Evolutionary conservation across 75 land plant species (phyloP), one percentile per base, ranked within the genome.

Genomic region (Selaginella moellendorffii): DNA sequence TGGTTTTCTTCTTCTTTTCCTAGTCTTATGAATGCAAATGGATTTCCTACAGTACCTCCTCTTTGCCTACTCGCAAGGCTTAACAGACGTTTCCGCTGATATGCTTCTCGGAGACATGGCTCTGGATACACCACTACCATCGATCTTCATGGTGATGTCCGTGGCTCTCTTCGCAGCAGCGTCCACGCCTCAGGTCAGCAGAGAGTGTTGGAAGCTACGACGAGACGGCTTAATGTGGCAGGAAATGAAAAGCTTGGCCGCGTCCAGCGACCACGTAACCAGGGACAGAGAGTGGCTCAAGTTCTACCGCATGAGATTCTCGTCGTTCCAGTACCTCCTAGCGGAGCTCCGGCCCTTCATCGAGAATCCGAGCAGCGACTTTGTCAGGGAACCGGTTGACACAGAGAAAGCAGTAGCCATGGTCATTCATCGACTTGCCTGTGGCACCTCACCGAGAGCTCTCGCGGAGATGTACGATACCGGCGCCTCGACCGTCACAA

Each of bases 351-450:
- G 75, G 8, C 77, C 77, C 0, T 54, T 28, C 2, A 71, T 74
- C 1, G 42, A 71, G 62, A 52, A 51, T 1, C 59, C 59, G 24
- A 53, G 52, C 1, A 27, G 27, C 5, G 5, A 36, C 46, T 36
- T 36, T 36, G 46, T 36, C 10, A 36, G 46, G 46, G 46, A 68
- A 36, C 77, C 68, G 12, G 27, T 71, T 14, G 77, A 74, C 29
- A 27, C 62, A 2, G 75, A 74, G 46, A 72, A 53, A 2, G 77
- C 77, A 10, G 73, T 71, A n/a, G 71, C 70, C 20, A 53, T 71
- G 70, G 73, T 71, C 24, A 22, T 71, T 0, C 62, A 71, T 31
- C 29, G 73, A 29, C 61, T 71, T 54, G 71, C 71, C 0, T 69
- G 28, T 2, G 70, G 70, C 25, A 29, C 60, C 2, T 31, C 73